A percentile compares a stretch with the other conserved stretches of the same genome.
These are phyloP conservation scores for Hypoxylon cercidicola DNA, from an alignment of 495 filamentous ascomycete genomes.

Conservation along the genomic window DNA sequence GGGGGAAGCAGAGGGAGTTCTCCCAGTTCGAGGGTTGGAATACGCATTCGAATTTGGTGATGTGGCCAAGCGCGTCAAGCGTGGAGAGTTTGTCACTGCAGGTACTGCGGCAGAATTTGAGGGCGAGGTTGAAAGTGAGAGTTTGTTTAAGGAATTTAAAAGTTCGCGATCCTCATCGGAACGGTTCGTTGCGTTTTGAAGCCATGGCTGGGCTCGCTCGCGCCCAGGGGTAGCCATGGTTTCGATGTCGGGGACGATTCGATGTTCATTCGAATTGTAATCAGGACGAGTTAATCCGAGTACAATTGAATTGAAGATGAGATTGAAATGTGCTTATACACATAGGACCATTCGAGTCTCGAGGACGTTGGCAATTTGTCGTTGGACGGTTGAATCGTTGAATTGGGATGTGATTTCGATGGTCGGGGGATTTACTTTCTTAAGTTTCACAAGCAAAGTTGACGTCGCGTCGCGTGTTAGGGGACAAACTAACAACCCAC, in stretches of 20 bases:
- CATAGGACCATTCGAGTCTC: neutral
- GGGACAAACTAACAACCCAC: neutral
- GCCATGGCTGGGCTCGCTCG: slow-evolving; percentile 28
- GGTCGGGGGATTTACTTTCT: neutral
- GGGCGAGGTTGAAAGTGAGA: slow-evolving; percentile 52
- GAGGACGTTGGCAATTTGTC: neutral
- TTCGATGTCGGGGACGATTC: slow-evolving; percentile 4
- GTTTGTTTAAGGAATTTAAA: slow-evolving; percentile 53
- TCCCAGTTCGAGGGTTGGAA: slow-evolving; percentile 6
- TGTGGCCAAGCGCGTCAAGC: slow-evolving; percentile 36
- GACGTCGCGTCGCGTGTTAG: slow-evolving; percentile 2
- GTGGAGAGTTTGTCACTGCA: slow-evolving; percentile 13
- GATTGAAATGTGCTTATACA: neutral
- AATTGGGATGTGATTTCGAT: neutral
- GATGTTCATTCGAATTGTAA: slow-evolving; percentile 24
- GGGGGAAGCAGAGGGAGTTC: slow-evolving; percentile 45
- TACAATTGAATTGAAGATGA: neutral
- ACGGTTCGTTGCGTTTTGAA: slow-evolving; percentile 32
- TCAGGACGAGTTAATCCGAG: neutral
- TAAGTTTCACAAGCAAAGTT: neutral
- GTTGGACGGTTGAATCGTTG: neutral
- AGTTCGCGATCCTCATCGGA: slow-evolving; percentile 46
- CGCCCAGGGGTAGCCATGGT: slow-evolving; percentile 43
- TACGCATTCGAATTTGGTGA: slow-evolving; percentile 20
- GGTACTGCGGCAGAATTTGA: slow-evolving; percentile 39